Evolutionary conservation across 2,329 filamentous ascomycete genomes (phyloP).

Genomic region (Aspergillus alliaceus): DNA sequence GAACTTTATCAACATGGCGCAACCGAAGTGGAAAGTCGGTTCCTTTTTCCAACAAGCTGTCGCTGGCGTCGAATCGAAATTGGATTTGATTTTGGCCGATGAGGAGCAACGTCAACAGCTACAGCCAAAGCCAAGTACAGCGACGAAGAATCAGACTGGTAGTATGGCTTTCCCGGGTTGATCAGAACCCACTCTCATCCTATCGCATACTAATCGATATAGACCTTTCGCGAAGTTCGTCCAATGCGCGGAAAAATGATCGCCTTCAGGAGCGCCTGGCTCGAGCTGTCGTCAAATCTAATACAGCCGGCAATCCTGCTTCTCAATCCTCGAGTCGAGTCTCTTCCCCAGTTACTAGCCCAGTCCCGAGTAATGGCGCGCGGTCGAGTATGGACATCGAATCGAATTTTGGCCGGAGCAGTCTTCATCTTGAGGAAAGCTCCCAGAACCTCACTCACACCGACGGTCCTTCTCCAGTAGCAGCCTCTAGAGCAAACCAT

Average conservation of each 20-base stretch:
- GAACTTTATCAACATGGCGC: constrained; percentile 31
- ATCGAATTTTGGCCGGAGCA: constrained; percentile 21
- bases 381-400: constrained; percentile 40
- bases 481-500: constrained; percentile 26
- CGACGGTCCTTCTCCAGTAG: constrained; percentile 13
- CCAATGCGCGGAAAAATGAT: constrained; percentile 70
- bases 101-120: constrained; percentile 46
- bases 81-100: constrained; percentile 89
- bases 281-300: constrained; percentile 77
- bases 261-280: constrained; percentile 86
- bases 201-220: constrained; percentile 23
- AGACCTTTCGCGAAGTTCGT: constrained; percentile 63
- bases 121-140: constrained; percentile 23
- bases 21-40: constrained; percentile 65
- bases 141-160: constrained; percentile 37
- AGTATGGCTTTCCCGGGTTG: constrained; percentile 25
- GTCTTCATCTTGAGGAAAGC: constrained; percentile 23
- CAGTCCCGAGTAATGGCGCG: constrained; percentile 46
- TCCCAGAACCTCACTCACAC: constrained; percentile 7
- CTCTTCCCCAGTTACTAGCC: constrained; percentile 55
- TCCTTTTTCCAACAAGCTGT: constrained; percentile 84
- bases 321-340: constrained; percentile 50
- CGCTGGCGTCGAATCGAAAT: constrained; percentile 85
- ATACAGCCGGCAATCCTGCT: constrained; percentile 49
- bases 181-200: not conserved